Percentiles rank a stretch among this genome's conserved stretches.
Conservation (phyloP, 306 rosid species). For the Rosa rugosa region DNA sequence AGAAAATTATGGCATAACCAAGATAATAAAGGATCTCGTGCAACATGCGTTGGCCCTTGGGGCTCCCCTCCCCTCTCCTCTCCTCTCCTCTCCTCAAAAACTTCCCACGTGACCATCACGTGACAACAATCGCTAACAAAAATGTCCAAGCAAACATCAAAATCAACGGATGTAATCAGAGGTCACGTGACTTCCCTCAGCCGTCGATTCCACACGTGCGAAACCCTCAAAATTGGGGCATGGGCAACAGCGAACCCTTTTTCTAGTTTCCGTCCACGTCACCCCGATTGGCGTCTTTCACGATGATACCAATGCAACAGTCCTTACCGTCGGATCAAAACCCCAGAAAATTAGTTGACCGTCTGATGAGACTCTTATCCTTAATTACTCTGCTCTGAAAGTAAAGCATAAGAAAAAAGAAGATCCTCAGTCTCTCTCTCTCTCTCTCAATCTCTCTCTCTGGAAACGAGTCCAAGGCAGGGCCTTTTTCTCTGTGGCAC, state of each 20-base stretch:
- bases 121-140: not conserved
- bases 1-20: not conserved
- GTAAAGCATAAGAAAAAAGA: slow-evolving; percentile 6
- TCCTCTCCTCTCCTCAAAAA: not conserved
- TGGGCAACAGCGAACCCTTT: slow-evolving; percentile 10
- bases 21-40: not conserved
- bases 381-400: slow-evolving; percentile 13
- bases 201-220: slow-evolving; percentile 16
- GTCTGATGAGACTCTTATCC: slow-evolving; percentile 50
- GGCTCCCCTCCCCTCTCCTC: not conserved
- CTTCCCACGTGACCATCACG: slow-evolving; percentile 1
- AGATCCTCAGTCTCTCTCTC: slow-evolving; percentile 22
- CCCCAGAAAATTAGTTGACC: slow-evolving; percentile 7
- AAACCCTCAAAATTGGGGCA: not conserved
- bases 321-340: slow-evolving; percentile 46
- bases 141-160: not conserved
- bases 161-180: not conserved
- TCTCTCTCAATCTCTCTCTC: slow-evolving; percentile 25
- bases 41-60: not conserved
- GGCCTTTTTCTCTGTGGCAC: slow-evolving; percentile 20
- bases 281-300: slow-evolving; percentile 34
- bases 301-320: slow-evolving; percentile 26
- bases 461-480: slow-evolving; percentile 21
- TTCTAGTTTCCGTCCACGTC: slow-evolving; percentile 33
- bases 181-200: slow-evolving; percentile 26